Percentiles rank a stretch among this genome's conserved stretches.
Conservation (phyloP, 352 stramenopile species). For the Pythium dissotocum region DNA sequence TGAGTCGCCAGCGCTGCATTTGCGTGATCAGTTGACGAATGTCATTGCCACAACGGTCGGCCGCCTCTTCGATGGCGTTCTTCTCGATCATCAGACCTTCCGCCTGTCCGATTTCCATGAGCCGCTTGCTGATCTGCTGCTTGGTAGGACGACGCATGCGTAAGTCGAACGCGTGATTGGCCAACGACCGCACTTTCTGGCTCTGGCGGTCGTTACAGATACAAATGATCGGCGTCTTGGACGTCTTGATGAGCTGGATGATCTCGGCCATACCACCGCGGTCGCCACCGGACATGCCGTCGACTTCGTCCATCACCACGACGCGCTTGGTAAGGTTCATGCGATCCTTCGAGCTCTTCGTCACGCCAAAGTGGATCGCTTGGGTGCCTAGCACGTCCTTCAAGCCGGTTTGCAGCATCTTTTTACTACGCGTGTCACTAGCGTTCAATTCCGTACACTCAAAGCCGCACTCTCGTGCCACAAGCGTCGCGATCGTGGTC, state of each 20-base stretch:
- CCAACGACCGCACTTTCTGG: slow-evolving; percentile 93
- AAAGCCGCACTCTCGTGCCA: slow-evolving; percentile 90
- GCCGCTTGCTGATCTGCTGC: slow-evolving; percentile 89
- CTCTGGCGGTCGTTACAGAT: slow-evolving; percentile 99
- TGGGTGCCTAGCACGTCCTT: slow-evolving; percentile 93
- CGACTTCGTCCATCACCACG: slow-evolving; percentile 99
- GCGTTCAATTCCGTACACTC: slow-evolving; percentile 97
- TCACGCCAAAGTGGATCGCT: slow-evolving; percentile 82
- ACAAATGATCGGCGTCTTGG: slow-evolving; percentile 98
- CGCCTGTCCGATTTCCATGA: slow-evolving; percentile 89
- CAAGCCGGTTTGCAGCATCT: slow-evolving; percentile 90
- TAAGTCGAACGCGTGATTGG: slow-evolving; percentile 98
- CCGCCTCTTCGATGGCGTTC: slow-evolving; percentile 96
- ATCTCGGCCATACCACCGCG: slow-evolving; percentile 96
- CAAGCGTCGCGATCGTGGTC: slow-evolving; percentile 94
- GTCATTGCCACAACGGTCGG: slow-evolving; percentile 96
- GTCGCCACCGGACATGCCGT: slow-evolving; percentile 98
- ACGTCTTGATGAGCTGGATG: slow-evolving; percentile 99
- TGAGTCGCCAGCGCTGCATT: slow-evolving; percentile 96
- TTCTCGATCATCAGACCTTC: slow-evolving; percentile 94
- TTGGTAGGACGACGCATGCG: slow-evolving; percentile 94
- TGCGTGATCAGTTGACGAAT: slow-evolving; percentile 97
- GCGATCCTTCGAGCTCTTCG: slow-evolving; percentile 40
- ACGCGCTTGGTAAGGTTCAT: slow-evolving; percentile 86
- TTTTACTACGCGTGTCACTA: slow-evolving; percentile 97